Evolutionary conservation across 192 early-diverging fungal genomes (phyloP).

Genomic region (Linnemannia exigua): DNA sequence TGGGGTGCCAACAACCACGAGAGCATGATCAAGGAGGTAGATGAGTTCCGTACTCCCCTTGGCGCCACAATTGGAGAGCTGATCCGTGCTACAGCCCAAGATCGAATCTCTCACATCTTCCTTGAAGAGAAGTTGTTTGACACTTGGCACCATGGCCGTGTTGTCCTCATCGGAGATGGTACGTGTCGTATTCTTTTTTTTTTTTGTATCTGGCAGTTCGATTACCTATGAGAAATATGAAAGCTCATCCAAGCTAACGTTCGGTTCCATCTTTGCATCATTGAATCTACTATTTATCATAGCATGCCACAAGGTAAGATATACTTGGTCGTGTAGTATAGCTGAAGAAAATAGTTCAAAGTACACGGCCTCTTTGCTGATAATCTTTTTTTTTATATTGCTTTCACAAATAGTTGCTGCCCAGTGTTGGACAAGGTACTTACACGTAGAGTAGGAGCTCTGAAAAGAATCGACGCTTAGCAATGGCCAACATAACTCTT

Average conservation of each 20-base stretch:
- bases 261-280: too few species aligned
- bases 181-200: background rate
- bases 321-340: background rate
- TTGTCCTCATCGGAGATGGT: constrained; percentile 40
- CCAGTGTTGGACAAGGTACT: background rate
- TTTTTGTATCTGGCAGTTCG: too few species aligned
- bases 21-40: constrained; percentile 7
- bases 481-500: background rate
- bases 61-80: constrained; percentile 13
- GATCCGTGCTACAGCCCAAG: constrained; percentile 13
- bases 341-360: too few species aligned
- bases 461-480: background rate
- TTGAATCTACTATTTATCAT: too few species aligned
- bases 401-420: background rate
- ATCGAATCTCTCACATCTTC: constrained; percentile 11
- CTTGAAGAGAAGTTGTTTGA: constrained; percentile 25
- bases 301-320: constrained; percentile 18
- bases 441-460: background rate
- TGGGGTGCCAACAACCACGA: constrained; percentile 25
- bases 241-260: too few species aligned
- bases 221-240: too few species aligned
- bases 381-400: background rate
- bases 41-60: constrained; percentile 1
- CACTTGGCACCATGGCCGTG: constrained; percentile 27
- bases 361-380: background rate